Evolutionary conservation across 257 asterid genomes (phyloP).

Genomic region (Echites panduratus): DNA sequence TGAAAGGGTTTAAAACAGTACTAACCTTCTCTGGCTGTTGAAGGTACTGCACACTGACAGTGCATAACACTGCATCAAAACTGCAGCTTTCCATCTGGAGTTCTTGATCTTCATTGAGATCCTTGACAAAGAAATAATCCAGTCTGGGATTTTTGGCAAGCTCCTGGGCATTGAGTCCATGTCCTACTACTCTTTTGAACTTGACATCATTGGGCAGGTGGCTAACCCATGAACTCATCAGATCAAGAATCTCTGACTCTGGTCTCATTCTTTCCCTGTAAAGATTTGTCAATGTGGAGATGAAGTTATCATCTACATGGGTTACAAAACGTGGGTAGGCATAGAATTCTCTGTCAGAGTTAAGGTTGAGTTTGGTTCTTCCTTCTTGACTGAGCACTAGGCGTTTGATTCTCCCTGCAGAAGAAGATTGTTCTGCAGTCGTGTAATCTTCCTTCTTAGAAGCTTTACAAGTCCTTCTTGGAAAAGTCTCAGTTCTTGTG

Average conservation of each 20-base stretch:
- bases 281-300: slow-evolving; percentile 39
- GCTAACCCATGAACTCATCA: slow-evolving; percentile 89
- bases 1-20: not conserved
- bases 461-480: slow-evolving; percentile 9
- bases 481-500: not conserved
- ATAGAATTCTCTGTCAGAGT: slow-evolving; percentile 65
- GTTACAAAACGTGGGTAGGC: slow-evolving; percentile 57
- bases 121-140: slow-evolving; percentile 74
- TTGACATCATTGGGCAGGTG: slow-evolving; percentile 61
- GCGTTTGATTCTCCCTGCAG: slow-evolving; percentile 59
- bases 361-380: slow-evolving; percentile 48
- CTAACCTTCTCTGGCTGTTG: slow-evolving; percentile 81
- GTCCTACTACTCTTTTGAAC: slow-evolving; percentile 71
- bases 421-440: slow-evolving; percentile 5
- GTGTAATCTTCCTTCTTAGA: slow-evolving; percentile 11
- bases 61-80: slow-evolving; percentile 71
- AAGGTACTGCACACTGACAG: slow-evolving; percentile 84
- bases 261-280: slow-evolving; percentile 50
- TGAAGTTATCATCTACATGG: slow-evolving; percentile 62
- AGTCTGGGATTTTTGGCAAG: slow-evolving; percentile 55
- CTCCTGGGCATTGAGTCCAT: slow-evolving; percentile 80
- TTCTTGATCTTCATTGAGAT: slow-evolving; percentile 55
- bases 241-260: slow-evolving; percentile 64
- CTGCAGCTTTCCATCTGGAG: slow-evolving; percentile 40
- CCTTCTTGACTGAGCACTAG: slow-evolving; percentile 50